Conservation (phyloP, 306 rosid species). For the Inga leiocalycina region DNA sequence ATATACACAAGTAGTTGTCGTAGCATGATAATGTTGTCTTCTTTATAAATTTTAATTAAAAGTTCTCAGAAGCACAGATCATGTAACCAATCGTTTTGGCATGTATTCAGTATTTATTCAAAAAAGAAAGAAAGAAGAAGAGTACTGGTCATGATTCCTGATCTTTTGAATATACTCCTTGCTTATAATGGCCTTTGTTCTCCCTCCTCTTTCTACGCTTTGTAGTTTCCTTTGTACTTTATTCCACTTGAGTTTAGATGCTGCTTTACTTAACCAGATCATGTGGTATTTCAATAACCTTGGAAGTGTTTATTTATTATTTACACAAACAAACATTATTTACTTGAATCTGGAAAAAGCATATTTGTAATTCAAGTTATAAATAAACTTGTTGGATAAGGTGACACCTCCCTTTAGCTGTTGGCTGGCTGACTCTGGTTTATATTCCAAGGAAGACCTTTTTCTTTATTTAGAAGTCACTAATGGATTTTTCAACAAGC, state of each 20-base stretch:
- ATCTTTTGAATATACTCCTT: neutral
- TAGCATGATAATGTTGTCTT: neutral
- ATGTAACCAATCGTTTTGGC: too few relatives aligned
- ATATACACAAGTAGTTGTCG: neutral
- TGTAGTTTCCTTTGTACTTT: conserved; percentile 79
- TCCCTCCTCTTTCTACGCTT: neutral
- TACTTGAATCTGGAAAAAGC: conserved; percentile 25
- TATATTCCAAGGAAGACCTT: conserved; percentile 26
- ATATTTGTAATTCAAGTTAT: conserved; percentile 32
- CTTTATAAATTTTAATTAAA: neutral
- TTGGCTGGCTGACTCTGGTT: conserved; percentile 14
- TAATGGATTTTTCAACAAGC: conserved; percentile 22
- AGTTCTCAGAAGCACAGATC: neutral
- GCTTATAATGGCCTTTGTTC: conserved; percentile 33
- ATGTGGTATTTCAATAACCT: conserved; percentile 48
- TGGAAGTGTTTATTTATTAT: conserved; percentile 16
- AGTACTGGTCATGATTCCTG: neutral
- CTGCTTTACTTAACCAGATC: conserved; percentile 28
- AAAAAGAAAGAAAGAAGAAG: too few relatives aligned
- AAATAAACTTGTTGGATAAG: conserved; percentile 27
- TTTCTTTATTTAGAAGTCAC: conserved; percentile 12
- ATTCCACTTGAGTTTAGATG: conserved; percentile 55
- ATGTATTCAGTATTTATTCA: too few relatives aligned
- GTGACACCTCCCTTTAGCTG: conserved; percentile 12
- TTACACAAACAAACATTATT: neutral